Conservation (phyloP, 208 protist species). For the Acanthamoeba sp. region DNA sequence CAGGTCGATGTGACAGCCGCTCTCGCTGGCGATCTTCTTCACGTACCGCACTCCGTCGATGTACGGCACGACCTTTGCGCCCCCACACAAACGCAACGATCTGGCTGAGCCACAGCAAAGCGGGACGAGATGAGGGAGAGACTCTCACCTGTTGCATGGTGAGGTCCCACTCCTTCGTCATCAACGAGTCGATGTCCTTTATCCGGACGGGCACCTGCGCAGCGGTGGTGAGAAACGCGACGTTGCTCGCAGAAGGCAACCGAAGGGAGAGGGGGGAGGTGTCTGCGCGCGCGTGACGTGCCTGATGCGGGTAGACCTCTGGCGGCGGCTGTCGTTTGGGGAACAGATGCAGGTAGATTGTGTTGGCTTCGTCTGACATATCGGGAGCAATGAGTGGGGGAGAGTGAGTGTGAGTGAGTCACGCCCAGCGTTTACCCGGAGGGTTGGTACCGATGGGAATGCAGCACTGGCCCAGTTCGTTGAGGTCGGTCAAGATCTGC, state of each 20-base stretch:
- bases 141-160: constrained; percentile 69
- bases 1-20: constrained; percentile 57
- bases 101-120: background rate
- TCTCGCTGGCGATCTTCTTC: constrained; percentile 51
- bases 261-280: background rate
- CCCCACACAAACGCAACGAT: background rate
- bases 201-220: constrained; percentile 61
- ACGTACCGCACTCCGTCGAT: constrained; percentile 74
- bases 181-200: background rate
- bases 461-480: background rate
- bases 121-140: background rate
- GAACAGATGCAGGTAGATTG: constrained; percentile 62
- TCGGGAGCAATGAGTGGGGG: background rate
- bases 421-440: too few species aligned
- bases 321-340: constrained; percentile 13
- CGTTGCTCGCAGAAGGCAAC: background rate
- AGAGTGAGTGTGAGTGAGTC: background rate
- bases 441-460: constrained; percentile 76
- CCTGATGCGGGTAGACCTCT: constrained; percentile 57
- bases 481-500: constrained; percentile 54
- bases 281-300: background rate
- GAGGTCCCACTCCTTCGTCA: constrained; percentile 69
- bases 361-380: constrained; percentile 71
- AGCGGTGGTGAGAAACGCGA: background rate
- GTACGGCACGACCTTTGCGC: constrained; percentile 59